phyloP scores from a whole-genome alignment of 73 alveolate species.

The Loxodes magnus region DNA sequence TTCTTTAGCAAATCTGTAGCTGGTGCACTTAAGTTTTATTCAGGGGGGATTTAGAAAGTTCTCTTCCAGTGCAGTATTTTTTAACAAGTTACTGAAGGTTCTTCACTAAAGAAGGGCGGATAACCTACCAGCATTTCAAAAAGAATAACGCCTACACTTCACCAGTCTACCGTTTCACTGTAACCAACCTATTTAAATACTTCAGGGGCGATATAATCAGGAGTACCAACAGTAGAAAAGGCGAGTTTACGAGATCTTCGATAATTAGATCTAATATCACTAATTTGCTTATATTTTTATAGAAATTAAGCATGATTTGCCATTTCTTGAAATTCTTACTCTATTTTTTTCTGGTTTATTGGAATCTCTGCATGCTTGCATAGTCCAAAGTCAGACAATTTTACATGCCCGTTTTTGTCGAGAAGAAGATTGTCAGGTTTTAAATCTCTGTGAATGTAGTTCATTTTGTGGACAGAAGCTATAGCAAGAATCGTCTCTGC shows the following conservation, averaged over 20 bases:
- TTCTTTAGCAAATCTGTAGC: conserved; percentile 69
- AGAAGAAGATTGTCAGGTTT: too few species aligned
- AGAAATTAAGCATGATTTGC: too few species aligned
- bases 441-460: too few species aligned
- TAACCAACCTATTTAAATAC: conserved; percentile 82
- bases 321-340: too few species aligned
- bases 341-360: too few species aligned
- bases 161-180: conserved; percentile 81
- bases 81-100: conserved; percentile 71
- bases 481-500: too few species aligned
- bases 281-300: too few species aligned
- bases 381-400: too few species aligned
- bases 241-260: conserved; percentile 24
- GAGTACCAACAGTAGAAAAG: conserved; percentile 79
- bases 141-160: conserved; percentile 81
- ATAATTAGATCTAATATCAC: not conserved
- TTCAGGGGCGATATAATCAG: conserved; percentile 98
- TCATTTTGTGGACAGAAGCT: too few species aligned
- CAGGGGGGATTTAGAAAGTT: conserved; percentile 55
- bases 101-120: conserved; percentile 79
- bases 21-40: conserved; percentile 56
- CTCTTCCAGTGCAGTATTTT: conserved; percentile 72
- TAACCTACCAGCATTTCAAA: conserved; percentile 85
- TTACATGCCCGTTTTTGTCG: too few species aligned
- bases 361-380: too few species aligned